These are phyloP conservation scores for Coemansia biformis DNA, from an alignment of 192 early-diverging fungal species.

Conservation along the genomic window DNA sequence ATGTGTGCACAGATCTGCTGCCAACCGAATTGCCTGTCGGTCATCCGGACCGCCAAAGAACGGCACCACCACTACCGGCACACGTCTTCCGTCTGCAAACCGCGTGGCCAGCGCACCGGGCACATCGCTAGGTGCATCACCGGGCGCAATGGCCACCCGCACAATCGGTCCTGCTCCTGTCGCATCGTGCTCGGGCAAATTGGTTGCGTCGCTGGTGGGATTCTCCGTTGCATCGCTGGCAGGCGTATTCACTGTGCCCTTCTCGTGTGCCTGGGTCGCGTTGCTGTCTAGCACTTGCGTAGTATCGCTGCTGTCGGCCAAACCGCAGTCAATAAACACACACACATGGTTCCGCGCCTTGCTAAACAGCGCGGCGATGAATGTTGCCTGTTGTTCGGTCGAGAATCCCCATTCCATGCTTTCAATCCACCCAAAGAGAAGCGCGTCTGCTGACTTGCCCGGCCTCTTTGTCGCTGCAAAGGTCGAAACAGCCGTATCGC, in stretches of 20 bases:
- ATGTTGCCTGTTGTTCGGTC: slow-evolving; percentile 46
- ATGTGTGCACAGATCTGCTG: slow-evolving; percentile 43
- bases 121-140: not conserved
- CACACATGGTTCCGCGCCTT: slow-evolving; percentile 48
- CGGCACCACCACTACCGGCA: slow-evolving; percentile 62
- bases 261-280: no score
- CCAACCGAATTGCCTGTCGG: slow-evolving; percentile 56
- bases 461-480: not conserved
- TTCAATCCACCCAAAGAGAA: slow-evolving; percentile 35
- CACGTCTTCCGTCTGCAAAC: slow-evolving; percentile 41
- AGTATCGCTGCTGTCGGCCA: slow-evolving; percentile 40
- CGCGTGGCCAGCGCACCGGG: slow-evolving; percentile 1
- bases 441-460: not conserved
- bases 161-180: no score
- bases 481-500: not conserved
- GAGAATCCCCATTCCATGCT: slow-evolving; percentile 47
- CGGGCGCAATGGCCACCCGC: slow-evolving; percentile 7
- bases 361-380: slow-evolving; percentile 49
- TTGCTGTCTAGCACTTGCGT: no score
- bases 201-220: not conserved
- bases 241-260: no score
- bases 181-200: no score
- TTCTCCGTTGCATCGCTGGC: no score
- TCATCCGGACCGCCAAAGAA: slow-evolving; percentile 74
- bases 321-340: slow-evolving; percentile 68